Conservation (phyloP, 805 yeast genomes). For the Metschnikowia bowlesiae region DNA sequence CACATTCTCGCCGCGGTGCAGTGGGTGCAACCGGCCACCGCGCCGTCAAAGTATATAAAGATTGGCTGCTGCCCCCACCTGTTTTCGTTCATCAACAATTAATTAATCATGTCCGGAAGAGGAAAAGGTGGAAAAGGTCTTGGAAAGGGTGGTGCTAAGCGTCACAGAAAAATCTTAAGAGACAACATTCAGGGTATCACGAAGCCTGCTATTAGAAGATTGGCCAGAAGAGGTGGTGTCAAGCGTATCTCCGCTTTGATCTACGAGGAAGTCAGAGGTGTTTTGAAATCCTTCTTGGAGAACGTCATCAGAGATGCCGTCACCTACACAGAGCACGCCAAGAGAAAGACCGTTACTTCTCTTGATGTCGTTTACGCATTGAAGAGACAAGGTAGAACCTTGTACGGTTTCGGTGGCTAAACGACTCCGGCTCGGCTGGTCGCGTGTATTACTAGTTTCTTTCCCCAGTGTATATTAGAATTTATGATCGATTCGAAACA, state of each 20-base stretch:
- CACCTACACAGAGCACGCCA: constrained; percentile 99
- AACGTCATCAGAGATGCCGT: constrained; percentile 98
- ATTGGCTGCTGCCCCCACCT: constrained; percentile 5
- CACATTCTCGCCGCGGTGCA: background rate
- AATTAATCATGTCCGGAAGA: constrained; percentile 85
- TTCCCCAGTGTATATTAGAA: constrained; percentile 21
- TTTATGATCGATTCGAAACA: constrained; percentile 16
- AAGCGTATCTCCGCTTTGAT: constrained; percentile 99
- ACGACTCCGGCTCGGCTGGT: constrained; percentile 4
- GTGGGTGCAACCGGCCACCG: constrained; percentile 14
- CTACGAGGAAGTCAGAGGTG: constrained; percentile 98
- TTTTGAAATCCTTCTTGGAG: constrained; percentile 91
- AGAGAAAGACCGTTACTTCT: constrained; percentile 99
- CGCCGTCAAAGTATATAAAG: constrained; percentile 7
- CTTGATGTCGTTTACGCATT: constrained; percentile 98
- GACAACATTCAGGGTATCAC: constrained; percentile 99
- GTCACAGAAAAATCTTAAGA: constrained; percentile 99
- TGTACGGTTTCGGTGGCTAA: constrained; percentile 99
- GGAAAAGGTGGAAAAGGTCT: constrained; percentile 99
- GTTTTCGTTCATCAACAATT: constrained; percentile 11
- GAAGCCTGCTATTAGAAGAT: constrained; percentile 99
- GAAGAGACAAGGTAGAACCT: constrained; percentile 99
- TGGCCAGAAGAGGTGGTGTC: constrained; percentile 99
- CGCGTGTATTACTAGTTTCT: constrained; percentile 20
- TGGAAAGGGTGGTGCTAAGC: constrained; percentile 99